Conservation (phyloP, 495 filamentous ascomycete genomes). For the Daldinia caldariorum region DNA sequence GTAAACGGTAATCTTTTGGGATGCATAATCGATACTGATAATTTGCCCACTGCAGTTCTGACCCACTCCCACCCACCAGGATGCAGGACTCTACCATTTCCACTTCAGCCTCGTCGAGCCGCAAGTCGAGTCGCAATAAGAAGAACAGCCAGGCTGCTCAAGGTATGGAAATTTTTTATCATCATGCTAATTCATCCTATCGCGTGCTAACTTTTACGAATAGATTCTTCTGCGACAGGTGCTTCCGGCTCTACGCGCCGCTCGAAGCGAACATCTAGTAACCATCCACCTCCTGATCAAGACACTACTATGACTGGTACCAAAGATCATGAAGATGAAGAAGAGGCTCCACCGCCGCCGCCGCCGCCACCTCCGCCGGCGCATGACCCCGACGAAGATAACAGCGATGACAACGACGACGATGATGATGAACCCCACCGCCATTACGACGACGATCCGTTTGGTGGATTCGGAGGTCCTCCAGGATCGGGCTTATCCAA, state of each 20-base stretch:
- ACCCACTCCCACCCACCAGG: slow-evolving; percentile 41
- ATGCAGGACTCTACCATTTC: slow-evolving; percentile 49
- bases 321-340: slow-evolving; percentile 70
- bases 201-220: slow-evolving; percentile 16
- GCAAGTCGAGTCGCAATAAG: slow-evolving; percentile 74
- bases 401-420: slow-evolving; percentile 59
- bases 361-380: slow-evolving; percentile 53
- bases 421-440: slow-evolving; percentile 57
- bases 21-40: slow-evolving; percentile 25
- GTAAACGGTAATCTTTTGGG: too few species aligned
- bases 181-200: neutral
- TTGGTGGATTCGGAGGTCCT: slow-evolving; percentile 74
- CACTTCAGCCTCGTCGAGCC: slow-evolving; percentile 65
- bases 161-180: slow-evolving; percentile 48
- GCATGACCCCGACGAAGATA: slow-evolving; percentile 61
- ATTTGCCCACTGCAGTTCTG: slow-evolving; percentile 38
- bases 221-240: slow-evolving; percentile 43
- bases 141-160: slow-evolving; percentile 54
- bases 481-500: slow-evolving; percentile 73
- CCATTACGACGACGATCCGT: slow-evolving; percentile 77
- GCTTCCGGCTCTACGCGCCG: slow-evolving; percentile 57
- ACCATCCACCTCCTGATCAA: slow-evolving; percentile 60
- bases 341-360: slow-evolving; percentile 53
- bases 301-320: slow-evolving; percentile 65
- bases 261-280: slow-evolving; percentile 62